Base-by-base conservation (phyloP, 352 stramenopile genomes). In the Pythium plurisporium region DNA sequence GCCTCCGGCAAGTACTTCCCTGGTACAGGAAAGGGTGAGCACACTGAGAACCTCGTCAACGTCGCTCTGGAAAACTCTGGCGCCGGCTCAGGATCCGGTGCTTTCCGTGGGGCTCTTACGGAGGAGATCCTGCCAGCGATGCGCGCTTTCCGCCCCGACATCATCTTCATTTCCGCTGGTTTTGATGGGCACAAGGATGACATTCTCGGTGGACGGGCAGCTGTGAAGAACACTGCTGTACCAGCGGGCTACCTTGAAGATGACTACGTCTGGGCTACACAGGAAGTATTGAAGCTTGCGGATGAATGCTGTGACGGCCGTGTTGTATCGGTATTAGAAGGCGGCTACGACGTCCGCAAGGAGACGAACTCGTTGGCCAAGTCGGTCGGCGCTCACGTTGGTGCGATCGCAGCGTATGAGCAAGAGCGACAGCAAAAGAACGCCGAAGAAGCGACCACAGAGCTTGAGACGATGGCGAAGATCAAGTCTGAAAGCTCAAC, bases 301-400 rank as follows among this genome's bases (percentile, higher is more conserved):
- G 12, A 46, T 3, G 40, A 46, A 46, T 88, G 71, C 64, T 98
- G 95, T 60, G 68, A 97, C 7, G 95, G 95, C 8, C 83, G 90
- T 46, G 82, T 98, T 46, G 86, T 99, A 23, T 98, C 91, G 40
- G 89, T 98, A 37, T 72, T 99, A 17, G 95, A 99, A 64, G 95
- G 95, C 57, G 94, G 95, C 37, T 99, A 98, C 72, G 86, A 86
- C 44, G 72, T 87, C 31, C 80, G 77, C 29, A 73, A 73, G 34
- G 80, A 91, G 58, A 94, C 84, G 7, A 92, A 91, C 50, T 86
- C 82, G 54, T 59, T 94, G 37, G 84, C 84, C 51, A 88, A 87
- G 61, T 94, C 84, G 12, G 80, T 91, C 5, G 81, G 77, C 3
- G 82, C 84, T 5, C 84, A 94, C 59, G 82, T 94, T 31, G 66